Evolutionary conservation across 2,329 filamentous ascomycete species (phyloP).

Genomic region (Pseudogymnoascus sp.): DNA sequence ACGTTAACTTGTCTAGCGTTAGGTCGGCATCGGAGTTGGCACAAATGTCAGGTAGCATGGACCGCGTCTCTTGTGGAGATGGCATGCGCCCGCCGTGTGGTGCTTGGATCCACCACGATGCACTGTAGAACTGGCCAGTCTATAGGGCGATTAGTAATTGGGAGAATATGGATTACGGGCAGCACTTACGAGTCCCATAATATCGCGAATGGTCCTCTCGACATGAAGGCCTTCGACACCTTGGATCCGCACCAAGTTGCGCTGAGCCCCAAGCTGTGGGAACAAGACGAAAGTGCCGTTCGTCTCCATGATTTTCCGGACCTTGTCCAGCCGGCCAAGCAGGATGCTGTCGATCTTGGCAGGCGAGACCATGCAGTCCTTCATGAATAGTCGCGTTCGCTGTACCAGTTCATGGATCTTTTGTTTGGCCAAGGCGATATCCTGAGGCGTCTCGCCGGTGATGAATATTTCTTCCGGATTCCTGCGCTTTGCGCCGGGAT

Average conservation of each 20-base stretch:
- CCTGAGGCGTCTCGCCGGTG: constrained; percentile 78
- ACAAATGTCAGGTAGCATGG: constrained; percentile 93
- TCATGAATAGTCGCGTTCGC: constrained; percentile 76
- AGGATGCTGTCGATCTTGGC: constrained; percentile 94
- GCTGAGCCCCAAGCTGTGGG: constrained; percentile 77
- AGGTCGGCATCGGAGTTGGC: constrained; percentile 94
- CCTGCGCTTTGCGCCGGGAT: constrained; percentile 70
- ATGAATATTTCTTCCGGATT: constrained; percentile 91
- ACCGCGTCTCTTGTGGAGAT: constrained; percentile 63
- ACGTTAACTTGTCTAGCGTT: constrained; percentile 88
- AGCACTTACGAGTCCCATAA: constrained; percentile 77
- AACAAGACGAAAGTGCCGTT: constrained; percentile 95
- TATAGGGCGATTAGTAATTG: constrained; percentile 29
- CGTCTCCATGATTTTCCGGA: constrained; percentile 93
- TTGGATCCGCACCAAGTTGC: constrained; percentile 80
- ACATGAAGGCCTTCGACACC: constrained; percentile 89
- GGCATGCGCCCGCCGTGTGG: constrained; percentile 58
- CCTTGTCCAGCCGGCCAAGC: constrained; percentile 85
- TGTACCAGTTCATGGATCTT: constrained; percentile 81
- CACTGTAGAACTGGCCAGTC: constrained; percentile 96
- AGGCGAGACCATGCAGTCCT: constrained; percentile 82
- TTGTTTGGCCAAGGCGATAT: constrained; percentile 82
- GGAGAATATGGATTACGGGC: constrained; percentile 13
- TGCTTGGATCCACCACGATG: constrained; percentile 88
- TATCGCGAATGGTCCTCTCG: constrained; percentile 87